Evolutionary conservation across 192 early-diverging fungal genomes (phyloP).

Genomic region (Backusella parvicylindrica): DNA sequence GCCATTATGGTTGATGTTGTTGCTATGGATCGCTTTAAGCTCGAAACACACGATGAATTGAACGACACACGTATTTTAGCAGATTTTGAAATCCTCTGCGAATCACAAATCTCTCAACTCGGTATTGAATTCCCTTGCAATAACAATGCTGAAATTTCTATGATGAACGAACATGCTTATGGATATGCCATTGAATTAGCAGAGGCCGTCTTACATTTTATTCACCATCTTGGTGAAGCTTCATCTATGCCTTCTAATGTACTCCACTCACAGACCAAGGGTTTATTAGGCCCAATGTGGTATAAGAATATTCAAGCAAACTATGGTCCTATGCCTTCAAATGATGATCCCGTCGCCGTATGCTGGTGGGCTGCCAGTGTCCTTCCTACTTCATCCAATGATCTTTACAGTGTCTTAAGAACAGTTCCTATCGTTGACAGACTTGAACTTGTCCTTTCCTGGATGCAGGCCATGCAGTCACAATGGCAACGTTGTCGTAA

Average conservation of each 20-base stretch:
- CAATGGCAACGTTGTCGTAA: slow-evolving; percentile 7
- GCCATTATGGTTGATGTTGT: slow-evolving; percentile 6
- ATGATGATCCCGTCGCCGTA: not conserved
- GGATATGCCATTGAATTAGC: not conserved
- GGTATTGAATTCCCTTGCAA: slow-evolving; percentile 2
- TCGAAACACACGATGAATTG: not conserved
- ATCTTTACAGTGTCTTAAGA: not conserved
- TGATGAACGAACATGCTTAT: not conserved
- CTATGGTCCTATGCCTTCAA: slow-evolving; percentile 8
- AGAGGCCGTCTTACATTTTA: not conserved
- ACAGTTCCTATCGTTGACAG: slow-evolving; percentile 1
- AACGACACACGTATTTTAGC: not conserved
- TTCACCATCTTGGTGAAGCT: not conserved
- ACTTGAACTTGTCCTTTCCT: slow-evolving; percentile 6
- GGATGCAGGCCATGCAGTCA: not conserved
- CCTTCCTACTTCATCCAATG: not conserved
- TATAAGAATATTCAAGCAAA: slow-evolving; percentile 3
- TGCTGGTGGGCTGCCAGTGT: slow-evolving; percentile 11
- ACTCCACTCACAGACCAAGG: not conserved
- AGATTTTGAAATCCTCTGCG: not conserved
- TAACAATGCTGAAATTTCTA: not conserved
- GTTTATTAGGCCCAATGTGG: slow-evolving; percentile 6
- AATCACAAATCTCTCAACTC: not conserved
- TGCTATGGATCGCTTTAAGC: slow-evolving; percentile 4
- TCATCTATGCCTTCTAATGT: not conserved